These are phyloP conservation scores for Hypoxylon trugodes DNA, from an alignment of 495 filamentous ascomycete genomes.

Conservation along the genomic window DNA sequence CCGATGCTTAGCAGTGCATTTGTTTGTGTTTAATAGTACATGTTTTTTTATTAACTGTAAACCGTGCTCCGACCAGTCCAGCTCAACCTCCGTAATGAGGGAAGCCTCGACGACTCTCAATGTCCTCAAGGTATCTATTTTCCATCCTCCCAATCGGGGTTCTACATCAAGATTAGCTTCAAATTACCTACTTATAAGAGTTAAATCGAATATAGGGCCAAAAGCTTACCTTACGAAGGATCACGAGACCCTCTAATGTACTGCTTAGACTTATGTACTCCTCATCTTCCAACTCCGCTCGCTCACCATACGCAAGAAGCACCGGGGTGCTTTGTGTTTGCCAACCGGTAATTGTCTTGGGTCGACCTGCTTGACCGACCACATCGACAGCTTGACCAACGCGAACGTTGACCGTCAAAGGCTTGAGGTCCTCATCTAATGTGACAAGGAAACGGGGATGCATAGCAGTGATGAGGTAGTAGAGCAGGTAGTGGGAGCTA, in stretches of 20 bases:
- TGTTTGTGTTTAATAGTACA: constrained; percentile 43
- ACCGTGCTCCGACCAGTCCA: background rate
- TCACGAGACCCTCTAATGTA: constrained; percentile 93
- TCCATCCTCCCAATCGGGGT: constrained; percentile 57
- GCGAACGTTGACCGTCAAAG: constrained; percentile 92
- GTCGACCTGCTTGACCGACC: constrained; percentile 93
- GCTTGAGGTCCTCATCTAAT: constrained; percentile 92
- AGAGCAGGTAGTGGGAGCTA: constrained; percentile 92
- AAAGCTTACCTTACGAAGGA: constrained; percentile 88
- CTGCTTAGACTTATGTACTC: constrained; percentile 91
- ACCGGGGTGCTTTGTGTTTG: constrained; percentile 99
- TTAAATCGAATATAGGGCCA: too few species aligned
- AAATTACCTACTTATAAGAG: too few species aligned
- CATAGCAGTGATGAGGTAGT: constrained; percentile 98
- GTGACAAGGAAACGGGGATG: constrained; percentile 96
- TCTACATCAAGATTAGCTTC: constrained; percentile 46
- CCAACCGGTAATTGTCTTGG: constrained; percentile 99
- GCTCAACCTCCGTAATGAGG: background rate
- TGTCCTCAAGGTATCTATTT: constrained; percentile 41
- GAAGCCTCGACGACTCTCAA: background rate
- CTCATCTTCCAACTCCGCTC: constrained; percentile 97
- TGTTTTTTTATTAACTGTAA: constrained; percentile 8
- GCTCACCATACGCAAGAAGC: constrained; percentile 88
- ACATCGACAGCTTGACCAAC: constrained; percentile 98
- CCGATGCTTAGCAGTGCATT: constrained; percentile 36